A percentile compares a stretch with the other conserved stretches of the same genome.
Evolutionary conservation across 2,329 filamentous ascomycete species (phyloP).

Genomic region (Whalleya microplaca): DNA sequence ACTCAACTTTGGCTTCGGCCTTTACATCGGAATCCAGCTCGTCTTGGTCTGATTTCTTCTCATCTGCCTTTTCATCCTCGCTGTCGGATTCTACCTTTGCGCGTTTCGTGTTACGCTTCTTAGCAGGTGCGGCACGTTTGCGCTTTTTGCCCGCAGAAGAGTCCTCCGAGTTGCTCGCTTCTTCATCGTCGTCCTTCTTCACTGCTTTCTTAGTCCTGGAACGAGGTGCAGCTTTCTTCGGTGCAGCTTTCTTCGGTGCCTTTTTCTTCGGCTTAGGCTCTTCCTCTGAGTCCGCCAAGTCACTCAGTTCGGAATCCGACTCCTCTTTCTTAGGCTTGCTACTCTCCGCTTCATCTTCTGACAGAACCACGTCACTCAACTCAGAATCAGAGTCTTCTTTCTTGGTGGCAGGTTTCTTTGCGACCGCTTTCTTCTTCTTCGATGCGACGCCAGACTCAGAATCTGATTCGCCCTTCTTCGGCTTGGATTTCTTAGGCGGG

Average conservation of each 20-base stretch:
- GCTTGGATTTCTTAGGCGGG: slow-evolving; percentile 34
- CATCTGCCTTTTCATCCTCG: slow-evolving; percentile 25
- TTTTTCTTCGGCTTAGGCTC: slow-evolving; percentile 33
- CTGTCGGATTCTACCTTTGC: slow-evolving; percentile 32
- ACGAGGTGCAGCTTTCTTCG: slow-evolving; percentile 27
- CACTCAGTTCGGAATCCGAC: slow-evolving; percentile 26
- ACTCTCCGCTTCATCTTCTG: slow-evolving; percentile 29
- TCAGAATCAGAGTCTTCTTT: slow-evolving; percentile 31
- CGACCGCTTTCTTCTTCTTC: slow-evolving; percentile 25
- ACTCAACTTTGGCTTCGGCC: slow-evolving; percentile 8
- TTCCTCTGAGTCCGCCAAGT: slow-evolving; percentile 33
- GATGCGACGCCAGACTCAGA: slow-evolving; percentile 35
- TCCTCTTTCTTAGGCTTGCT: slow-evolving; percentile 27
- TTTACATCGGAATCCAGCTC: slow-evolving; percentile 8
- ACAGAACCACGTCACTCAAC: slow-evolving; percentile 29
- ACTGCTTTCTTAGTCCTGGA: slow-evolving; percentile 35
- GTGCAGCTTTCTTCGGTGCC: slow-evolving; percentile 21
- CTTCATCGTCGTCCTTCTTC: slow-evolving; percentile 39
- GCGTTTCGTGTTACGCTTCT: slow-evolving; percentile 26
- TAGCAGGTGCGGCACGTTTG: slow-evolving; percentile 26
- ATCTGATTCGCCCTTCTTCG: slow-evolving; percentile 37
- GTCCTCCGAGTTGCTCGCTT: slow-evolving; percentile 29
- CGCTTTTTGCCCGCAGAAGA: slow-evolving; percentile 27
- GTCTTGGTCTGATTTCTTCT: slow-evolving; percentile 17
- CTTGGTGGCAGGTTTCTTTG: slow-evolving; percentile 20